phyloP scores from a whole-genome alignment of 192 early-diverging fungal species.

The Chytriomyces hyalinus region DNA sequence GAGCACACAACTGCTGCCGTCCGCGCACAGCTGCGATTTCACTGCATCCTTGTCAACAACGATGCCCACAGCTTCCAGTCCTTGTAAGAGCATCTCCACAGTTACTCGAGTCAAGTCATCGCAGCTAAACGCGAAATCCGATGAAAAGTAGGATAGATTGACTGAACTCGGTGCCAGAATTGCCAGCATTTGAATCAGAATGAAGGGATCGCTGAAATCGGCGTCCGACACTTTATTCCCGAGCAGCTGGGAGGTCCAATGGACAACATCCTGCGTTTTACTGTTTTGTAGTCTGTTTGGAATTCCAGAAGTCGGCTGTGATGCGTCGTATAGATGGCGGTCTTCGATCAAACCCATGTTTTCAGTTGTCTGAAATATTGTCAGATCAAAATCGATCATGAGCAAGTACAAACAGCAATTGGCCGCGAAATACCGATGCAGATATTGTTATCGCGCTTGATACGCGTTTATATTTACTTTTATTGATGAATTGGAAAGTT shows the following conservation, averaged over 20 bases:
- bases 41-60: not conserved
- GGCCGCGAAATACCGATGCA: no score
- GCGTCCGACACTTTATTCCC: not conserved
- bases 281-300: constrained; percentile 4
- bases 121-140: constrained; percentile 23
- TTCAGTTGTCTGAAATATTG: not conserved
- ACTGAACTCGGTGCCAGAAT: constrained; percentile 19
- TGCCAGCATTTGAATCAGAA: constrained; percentile 23
- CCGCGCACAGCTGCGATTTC: no score
- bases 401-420: no score
- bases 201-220: constrained; percentile 23
- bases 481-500: no score
- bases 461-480: no score
- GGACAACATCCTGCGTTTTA: not conserved
- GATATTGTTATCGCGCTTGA: no score
- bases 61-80: constrained; percentile 4
- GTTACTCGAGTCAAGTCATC: constrained; percentile 8
- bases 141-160: constrained; percentile 21
- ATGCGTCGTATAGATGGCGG: not conserved
- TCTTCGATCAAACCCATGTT: constrained; percentile 3
- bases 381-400: no score
- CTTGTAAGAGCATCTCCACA: constrained; percentile 27
- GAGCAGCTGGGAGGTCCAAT: not conserved
- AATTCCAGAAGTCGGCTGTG: not conserved
- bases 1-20: no score